These are phyloP conservation scores for Clavispora santaluciae DNA, from an alignment of 805 yeast genomes.

Conservation along the genomic window DNA sequence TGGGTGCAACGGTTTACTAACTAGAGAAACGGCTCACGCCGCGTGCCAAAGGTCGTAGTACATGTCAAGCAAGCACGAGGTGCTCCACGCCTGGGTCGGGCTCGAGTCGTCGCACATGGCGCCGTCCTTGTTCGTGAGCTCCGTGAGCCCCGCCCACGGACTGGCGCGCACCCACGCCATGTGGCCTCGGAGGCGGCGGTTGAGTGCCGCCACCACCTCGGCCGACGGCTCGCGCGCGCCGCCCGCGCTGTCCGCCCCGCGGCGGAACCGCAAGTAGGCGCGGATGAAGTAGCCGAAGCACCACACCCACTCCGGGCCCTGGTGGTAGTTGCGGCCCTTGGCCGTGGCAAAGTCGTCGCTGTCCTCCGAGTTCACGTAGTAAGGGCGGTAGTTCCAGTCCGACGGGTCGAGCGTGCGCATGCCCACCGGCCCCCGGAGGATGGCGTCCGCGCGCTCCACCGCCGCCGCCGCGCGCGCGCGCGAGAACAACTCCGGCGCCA, in stretches of 20 bases:
- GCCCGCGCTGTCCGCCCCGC: slow-evolving; percentile 31
- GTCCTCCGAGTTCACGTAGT: slow-evolving; percentile 77
- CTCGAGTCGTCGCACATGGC: slow-evolving; percentile 77
- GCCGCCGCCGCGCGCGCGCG: slow-evolving; percentile 59
- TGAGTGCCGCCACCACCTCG: slow-evolving; percentile 53
- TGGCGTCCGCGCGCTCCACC: slow-evolving; percentile 63
- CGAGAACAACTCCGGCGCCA: slow-evolving; percentile 86
- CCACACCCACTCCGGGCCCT: slow-evolving; percentile 99
- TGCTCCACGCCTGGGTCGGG: slow-evolving; percentile 97
- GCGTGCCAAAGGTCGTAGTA: slow-evolving; percentile 54
- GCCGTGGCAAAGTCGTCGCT: slow-evolving; percentile 85
- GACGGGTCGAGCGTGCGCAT: slow-evolving; percentile 89
- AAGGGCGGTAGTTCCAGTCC: slow-evolving; percentile 88
- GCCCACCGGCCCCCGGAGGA: slow-evolving; percentile 84
- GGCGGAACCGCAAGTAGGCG: slow-evolving; percentile 59
- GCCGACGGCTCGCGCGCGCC: slow-evolving; percentile 39
- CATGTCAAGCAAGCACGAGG: slow-evolving; percentile 78
- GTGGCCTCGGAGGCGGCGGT: slow-evolving; percentile 59
- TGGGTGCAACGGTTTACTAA: not conserved
- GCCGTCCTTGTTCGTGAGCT: slow-evolving; percentile 86
- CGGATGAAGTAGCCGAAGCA: slow-evolving; percentile 80
- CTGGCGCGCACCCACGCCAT: slow-evolving; percentile 67
- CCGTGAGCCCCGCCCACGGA: slow-evolving; percentile 92
- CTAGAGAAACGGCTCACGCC: not conserved
- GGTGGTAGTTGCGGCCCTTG: slow-evolving; percentile 95